Conservation (phyloP, 2,329 filamentous ascomycete genomes). For the Davidsoniella neocaledoniae region DNA sequence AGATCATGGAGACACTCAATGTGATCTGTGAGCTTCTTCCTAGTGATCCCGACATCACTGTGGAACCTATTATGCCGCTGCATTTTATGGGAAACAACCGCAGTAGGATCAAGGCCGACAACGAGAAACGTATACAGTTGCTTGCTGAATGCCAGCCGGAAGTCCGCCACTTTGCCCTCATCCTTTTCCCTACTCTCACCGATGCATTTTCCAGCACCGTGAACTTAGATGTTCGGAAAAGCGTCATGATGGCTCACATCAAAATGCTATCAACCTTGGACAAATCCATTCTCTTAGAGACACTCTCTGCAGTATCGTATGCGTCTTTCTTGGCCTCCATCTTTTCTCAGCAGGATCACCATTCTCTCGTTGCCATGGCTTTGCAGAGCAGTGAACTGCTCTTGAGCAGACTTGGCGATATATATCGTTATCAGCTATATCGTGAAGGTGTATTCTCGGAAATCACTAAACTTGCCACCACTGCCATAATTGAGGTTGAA, state of each 20-base stretch:
- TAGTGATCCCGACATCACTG: conserved; percentile 22
- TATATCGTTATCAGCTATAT: conserved; percentile 94
- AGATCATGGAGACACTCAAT: conserved; percentile 93
- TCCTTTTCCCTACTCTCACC: conserved; percentile 84
- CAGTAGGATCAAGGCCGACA: conserved; percentile 21
- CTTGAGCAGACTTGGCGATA: conserved; percentile 62
- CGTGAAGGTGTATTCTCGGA: conserved; percentile 90
- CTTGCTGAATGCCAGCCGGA: conserved; percentile 70
- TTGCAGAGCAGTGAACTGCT: conserved; percentile 82
- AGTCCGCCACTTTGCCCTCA: conserved; percentile 80
- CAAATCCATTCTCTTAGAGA: conserved; percentile 64
- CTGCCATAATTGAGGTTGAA: conserved; percentile 13
- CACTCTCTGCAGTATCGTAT: conserved; percentile 76
- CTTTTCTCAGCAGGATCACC: conserved; percentile 85
- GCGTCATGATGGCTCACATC: conserved; percentile 84
- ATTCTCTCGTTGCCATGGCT: conserved; percentile 69
- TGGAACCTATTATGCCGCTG: conserved; percentile 15
- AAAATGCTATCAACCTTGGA: conserved; percentile 98
- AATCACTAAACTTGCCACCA: conserved; percentile 58
- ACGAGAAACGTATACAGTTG: conserved; percentile 68
- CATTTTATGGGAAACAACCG: neutral
- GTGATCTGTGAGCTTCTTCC: conserved; percentile 92
- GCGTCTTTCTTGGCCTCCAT: conserved; percentile 93
- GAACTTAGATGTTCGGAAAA: conserved; percentile 84
- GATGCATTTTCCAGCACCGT: conserved; percentile 97